Base-by-base conservation (phyloP, 2,329 filamentous ascomycete genomes). In the Botrytis fragariae region DNA sequence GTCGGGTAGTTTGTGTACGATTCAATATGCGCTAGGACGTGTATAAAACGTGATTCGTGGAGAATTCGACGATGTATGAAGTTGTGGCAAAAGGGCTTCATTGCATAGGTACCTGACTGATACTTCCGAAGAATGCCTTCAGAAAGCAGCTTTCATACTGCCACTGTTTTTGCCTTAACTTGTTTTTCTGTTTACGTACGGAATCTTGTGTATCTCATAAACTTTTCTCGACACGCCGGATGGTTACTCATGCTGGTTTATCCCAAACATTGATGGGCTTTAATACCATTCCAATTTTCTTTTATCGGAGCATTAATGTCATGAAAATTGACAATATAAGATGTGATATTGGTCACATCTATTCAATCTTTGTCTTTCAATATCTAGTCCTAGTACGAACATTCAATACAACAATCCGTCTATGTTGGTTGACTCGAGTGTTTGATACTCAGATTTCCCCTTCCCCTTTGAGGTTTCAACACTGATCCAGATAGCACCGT, bases 381-480 rank as follows among this genome's bases (percentile, higher is more conserved):
- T 29, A 16, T 18, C n/a, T 29, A 4, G 14, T 16, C 14, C 6
- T 54, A 29, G 25, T 54, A 18, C 51, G 5, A 29, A 54, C 5
- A 16, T 16, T n/a, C 2, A 8, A 29, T 16, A 25, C 8, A 16
- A 16, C 5, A 54, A 54, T 54, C 48, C 51, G 29, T 3, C 25
- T 7, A 2, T 25, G 25, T 29, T 10, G 51, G 25, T 29, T 10
- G 16, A 29, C 7, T 8, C 7, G 51, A 54, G 29, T 54, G 12
- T 54, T 54, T 16, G 18, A 14, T 29, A 29, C 16, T 29, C 25
- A 54, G 12, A 16, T 54, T 29, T 8, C 14, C 14, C n/a, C 6
- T 44, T 44, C 4, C 5, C 1, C 4, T 10, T n/a, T 3, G 25
- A 54, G 0, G 0, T 16, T 6, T 12, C 2, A 54, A n/a, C 25